Evolutionary conservation across 2,329 filamentous ascomycete species (phyloP), one percentile per base, ranked within the genome.

Genomic region (Aspergillus spinulosporus): DNA sequence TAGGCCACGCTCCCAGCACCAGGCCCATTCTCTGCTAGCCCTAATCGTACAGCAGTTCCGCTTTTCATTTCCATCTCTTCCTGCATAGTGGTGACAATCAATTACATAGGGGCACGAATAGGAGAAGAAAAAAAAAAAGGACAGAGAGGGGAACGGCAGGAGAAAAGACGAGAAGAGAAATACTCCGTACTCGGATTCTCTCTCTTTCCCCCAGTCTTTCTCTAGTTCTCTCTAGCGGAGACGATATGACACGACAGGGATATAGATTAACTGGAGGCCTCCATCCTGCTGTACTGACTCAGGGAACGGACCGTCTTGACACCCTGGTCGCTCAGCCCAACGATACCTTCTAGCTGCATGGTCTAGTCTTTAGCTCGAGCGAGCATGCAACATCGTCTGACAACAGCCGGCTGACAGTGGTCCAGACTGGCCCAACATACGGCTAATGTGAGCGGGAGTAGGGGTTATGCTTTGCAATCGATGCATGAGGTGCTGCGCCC

Each of bases 1-100:
- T 56, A 56, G 4, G 52, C 49, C 4, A 55, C 54, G 37, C 44
- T 58, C 28, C 56, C 42, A 42, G 45, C 36, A 11, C 9, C 44
- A 26, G 15, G 31, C 11, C 6, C 44, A 49, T 51, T 42, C 7
- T 21, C 49, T 6, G 47, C 45, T 7, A 32, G 21, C 4, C 43
- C 39, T 3, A 58, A 59, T 34, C 47, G 54, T n/a, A 60, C 36
- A 31, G 58, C 55, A 40, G 52, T 58, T 32, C 50, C 55, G 40
- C 55, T 53, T 43, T 62, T 62, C 52, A 43, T 43, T 43, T 51
- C 49, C n/a, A 42, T 32, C 37, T 43, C 37, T 51, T 43, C 26
- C 28, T 40, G 49, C 49, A 51, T 51, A 1, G 0, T 43, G 5
- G 26, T 6, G 7, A 14, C 36, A 9, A 46, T 14, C 4, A n/a